phyloP scores from a whole-genome alignment of 1,139 yeast species.

The Chernovozyma sophiae-reginae region DNA sequence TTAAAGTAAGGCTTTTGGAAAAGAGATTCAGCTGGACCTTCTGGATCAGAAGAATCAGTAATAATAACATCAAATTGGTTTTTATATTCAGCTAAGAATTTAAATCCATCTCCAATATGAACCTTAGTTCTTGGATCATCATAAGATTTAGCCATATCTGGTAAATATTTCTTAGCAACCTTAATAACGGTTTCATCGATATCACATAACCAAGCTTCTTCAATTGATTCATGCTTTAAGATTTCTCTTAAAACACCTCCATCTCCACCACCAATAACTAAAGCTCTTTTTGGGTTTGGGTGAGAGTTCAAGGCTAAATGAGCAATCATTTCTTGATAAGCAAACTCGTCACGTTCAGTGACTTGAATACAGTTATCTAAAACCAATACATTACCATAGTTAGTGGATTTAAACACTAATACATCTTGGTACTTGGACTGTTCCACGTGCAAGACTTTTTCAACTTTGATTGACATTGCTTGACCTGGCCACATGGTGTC shows the following conservation, averaged over 20 bases:
- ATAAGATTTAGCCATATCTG: slow-evolving; percentile 78
- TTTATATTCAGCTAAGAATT: slow-evolving; percentile 71
- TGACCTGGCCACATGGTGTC: slow-evolving; percentile 95
- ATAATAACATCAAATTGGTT: slow-evolving; percentile 82
- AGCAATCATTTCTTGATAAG: slow-evolving; percentile 93
- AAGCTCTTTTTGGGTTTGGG: slow-evolving; percentile 83
- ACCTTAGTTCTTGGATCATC: slow-evolving; percentile 77
- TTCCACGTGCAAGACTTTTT: slow-evolving; percentile 74
- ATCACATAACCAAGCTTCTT: slow-evolving; percentile 85
- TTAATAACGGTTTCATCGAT: slow-evolving; percentile 88
- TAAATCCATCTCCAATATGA: slow-evolving; percentile 89
- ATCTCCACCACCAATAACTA: slow-evolving; percentile 95
- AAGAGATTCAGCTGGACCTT: slow-evolving; percentile 89
- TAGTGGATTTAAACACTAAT: slow-evolving; percentile 78
- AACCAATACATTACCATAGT: slow-evolving; percentile 87
- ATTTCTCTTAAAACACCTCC: slow-evolving; percentile 94
- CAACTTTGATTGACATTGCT: slow-evolving; percentile 83
- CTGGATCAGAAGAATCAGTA: slow-evolving; percentile 95
- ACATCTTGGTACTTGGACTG: slow-evolving; percentile 87
- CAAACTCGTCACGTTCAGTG: slow-evolving; percentile 91
- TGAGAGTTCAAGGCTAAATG: slow-evolving; percentile 88
- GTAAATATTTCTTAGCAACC: slow-evolving; percentile 77
- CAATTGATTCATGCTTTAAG: slow-evolving; percentile 78
- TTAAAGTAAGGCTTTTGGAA: slow-evolving; percentile 86
- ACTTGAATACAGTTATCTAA: slow-evolving; percentile 90